Evolutionary conservation across 208 protist genomes (phyloP).

Genomic region (Trypanosoma avium): DNA sequence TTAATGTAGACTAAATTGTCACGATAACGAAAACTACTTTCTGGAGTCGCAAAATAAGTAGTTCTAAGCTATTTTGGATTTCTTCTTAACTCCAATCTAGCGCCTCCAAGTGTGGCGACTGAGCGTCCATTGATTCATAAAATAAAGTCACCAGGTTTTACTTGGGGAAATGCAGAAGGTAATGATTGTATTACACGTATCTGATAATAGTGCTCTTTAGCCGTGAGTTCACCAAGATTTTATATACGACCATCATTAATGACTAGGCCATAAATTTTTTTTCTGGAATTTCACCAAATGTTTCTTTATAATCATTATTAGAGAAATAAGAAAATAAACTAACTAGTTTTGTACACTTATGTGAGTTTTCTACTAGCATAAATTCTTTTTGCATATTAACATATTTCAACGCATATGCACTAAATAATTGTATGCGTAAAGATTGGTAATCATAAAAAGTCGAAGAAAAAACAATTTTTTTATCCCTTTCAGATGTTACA

Average conservation of each 20-base stretch:
- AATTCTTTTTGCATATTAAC: constrained; percentile 12
- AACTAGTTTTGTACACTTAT: neutral
- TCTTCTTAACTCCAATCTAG: neutral
- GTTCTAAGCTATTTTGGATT: constrained; percentile 6
- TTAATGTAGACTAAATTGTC: constrained; percentile 1
- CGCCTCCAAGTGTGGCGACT: constrained; percentile 12
- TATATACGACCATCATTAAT: constrained; percentile 11
- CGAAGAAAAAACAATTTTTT: neutral
- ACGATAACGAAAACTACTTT: constrained; percentile 15
- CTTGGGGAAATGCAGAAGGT: constrained; percentile 7
- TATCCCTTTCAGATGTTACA: too few relatives aligned
- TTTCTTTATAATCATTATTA: neutral
- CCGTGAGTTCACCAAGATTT: neutral
- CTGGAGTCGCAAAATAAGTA: constrained; percentile 10
- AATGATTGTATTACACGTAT: constrained; percentile 16
- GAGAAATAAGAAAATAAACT: neutral
- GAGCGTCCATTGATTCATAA: constrained; percentile 12
- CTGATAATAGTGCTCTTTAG: constrained; percentile 19
- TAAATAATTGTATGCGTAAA: constrained; percentile 3
- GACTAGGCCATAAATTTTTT: constrained; percentile 14
- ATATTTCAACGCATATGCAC: neutral
- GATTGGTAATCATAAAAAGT: neutral
- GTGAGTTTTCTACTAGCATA: neutral
- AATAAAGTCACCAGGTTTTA: constrained; percentile 9
- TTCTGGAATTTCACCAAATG: neutral